Conservation (phyloP, 768 basidiomycete genomes). For the Tricholoma hemisulphureum region DNA sequence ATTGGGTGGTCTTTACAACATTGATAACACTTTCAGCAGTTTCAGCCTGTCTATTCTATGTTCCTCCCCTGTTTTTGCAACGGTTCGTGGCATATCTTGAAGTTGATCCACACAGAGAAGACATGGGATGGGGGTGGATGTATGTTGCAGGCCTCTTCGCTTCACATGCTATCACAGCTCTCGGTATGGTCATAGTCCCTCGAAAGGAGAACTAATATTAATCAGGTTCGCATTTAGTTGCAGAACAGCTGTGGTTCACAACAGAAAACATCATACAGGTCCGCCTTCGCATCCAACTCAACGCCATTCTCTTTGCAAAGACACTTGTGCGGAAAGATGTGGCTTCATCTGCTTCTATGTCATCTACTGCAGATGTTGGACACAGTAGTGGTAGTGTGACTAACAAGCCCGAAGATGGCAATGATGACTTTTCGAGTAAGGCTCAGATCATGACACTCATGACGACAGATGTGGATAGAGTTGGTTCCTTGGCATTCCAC, state of each 20-base stretch:
- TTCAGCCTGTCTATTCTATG: constrained; percentile 65
- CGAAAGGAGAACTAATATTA: not conserved
- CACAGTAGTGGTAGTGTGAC: not conserved
- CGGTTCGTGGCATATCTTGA: constrained; percentile 58
- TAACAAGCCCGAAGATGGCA: constrained; percentile 38
- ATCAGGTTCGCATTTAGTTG: constrained; percentile 35
- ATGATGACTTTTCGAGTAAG: constrained; percentile 64
- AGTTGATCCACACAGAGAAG: constrained; percentile 51
- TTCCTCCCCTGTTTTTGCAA: constrained; percentile 58
- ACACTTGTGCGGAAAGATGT: constrained; percentile 84
- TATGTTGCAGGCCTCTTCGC: constrained; percentile 41
- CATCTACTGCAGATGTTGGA: not conserved
- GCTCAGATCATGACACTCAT: constrained; percentile 92
- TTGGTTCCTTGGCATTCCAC: constrained; percentile 82
- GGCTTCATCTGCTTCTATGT: constrained; percentile 55
- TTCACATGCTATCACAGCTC: constrained; percentile 29
- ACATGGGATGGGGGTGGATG: constrained; percentile 73
- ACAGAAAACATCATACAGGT: constrained; percentile 69
- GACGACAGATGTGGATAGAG: constrained; percentile 92
- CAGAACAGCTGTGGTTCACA: constrained; percentile 69
- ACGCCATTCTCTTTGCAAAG: constrained; percentile 85
- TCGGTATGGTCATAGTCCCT: constrained; percentile 20
- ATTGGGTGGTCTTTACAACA: constrained; percentile 37
- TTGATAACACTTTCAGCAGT: constrained; percentile 53
- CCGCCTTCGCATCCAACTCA: constrained; percentile 70